Evolutionary conservation across 306 rosid species (phyloP).

Genomic region (Macrotyloma uniflorum): DNA sequence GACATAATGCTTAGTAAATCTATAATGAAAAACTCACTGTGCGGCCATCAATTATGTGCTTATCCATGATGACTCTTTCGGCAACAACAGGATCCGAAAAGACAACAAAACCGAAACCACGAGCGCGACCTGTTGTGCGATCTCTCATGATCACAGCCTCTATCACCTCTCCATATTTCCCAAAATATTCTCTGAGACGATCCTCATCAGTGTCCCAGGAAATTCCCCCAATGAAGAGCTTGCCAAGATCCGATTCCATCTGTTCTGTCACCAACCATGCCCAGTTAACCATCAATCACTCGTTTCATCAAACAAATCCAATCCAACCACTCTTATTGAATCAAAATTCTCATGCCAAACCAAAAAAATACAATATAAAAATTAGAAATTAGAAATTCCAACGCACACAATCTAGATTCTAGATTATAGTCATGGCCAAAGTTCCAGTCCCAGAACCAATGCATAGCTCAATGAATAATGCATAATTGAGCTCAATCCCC

Average conservation of each 20-base stretch:
- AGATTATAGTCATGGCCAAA: conserved; percentile 30
- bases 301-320: conserved; percentile 34
- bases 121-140: conserved; percentile 95
- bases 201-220: conserved; percentile 98
- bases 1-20: conserved; percentile 26
- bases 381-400: neutral
- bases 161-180: conserved; percentile 86
- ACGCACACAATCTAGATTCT: conserved; percentile 9
- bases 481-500: conserved; percentile 21
- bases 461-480: conserved; percentile 18
- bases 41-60: conserved; percentile 92
- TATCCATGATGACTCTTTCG: conserved; percentile 83
- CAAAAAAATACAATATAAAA: neutral
- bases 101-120: conserved; percentile 89
- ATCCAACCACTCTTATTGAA: conserved; percentile 4
- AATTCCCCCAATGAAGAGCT: conserved; percentile 99
- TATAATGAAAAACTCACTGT: conserved; percentile 62
- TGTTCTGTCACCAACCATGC: conserved; percentile 49
- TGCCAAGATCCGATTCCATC: conserved; percentile 97
- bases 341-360: conserved; percentile 40
- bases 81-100: conserved; percentile 90
- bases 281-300: conserved; percentile 37
- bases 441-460: conserved; percentile 38
- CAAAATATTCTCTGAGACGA: conserved; percentile 81
- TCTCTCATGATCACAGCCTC: conserved; percentile 98